A percentile compares a stretch with the other conserved stretches of the same genome.
phyloP scores from a whole-genome alignment of 345 rosid species.

The Brassica cretica region DNA sequence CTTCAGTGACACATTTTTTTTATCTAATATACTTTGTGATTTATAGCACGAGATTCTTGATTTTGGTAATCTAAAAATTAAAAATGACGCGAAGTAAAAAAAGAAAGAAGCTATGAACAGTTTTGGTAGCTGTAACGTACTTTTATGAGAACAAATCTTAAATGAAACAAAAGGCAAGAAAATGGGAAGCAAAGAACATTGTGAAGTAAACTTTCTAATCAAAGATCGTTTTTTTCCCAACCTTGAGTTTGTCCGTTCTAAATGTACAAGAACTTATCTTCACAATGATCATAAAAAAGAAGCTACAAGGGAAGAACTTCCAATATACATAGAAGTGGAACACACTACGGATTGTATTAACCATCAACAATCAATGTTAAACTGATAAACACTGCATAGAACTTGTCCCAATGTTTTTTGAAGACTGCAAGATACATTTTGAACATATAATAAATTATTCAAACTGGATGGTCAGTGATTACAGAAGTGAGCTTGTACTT shows the following conservation, averaged over 20 bases:
- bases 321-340: background rate
- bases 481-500: background rate
- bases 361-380: constrained; percentile 3
- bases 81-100: background rate
- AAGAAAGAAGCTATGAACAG: background rate
- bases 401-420: background rate
- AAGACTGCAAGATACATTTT: background rate
- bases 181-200: background rate
- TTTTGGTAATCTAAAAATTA: constrained; percentile 10
- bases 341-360: background rate
- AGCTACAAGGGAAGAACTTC: constrained; percentile 22
- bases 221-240: background rate
- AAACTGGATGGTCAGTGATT: background rate
- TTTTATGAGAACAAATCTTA: background rate
- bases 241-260: constrained; percentile 4
- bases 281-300: constrained; percentile 25
- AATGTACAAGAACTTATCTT: constrained; percentile 34
- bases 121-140: background rate
- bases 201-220: constrained; percentile 5
- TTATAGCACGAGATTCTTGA: background rate
- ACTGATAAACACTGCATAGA: constrained; percentile 19
- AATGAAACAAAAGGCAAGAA: background rate
- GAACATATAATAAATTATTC: background rate
- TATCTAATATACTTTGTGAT: background rate
- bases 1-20: background rate